phyloP scores from a whole-genome alignment of 306 rosid genomes.

The Lathyrus oleraceus region DNA sequence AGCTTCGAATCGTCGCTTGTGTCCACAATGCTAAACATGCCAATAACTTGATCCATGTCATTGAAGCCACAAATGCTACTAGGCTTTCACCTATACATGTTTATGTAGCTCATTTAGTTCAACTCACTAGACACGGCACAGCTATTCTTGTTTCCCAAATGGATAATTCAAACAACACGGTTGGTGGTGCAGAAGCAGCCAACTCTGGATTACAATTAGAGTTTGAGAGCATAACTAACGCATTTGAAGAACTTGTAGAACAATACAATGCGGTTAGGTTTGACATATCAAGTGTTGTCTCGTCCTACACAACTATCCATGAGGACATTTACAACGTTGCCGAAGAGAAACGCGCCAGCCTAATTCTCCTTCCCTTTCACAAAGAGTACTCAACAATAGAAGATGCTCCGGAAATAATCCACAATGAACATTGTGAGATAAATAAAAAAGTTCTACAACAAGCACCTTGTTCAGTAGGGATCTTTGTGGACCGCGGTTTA shows the following conservation, averaged over 20 bases:
- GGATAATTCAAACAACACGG: not conserved
- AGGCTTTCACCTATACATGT: conserved; percentile 35
- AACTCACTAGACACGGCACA: conserved; percentile 38
- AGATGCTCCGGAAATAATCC: conserved; percentile 12
- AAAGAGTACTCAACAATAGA: conserved; percentile 2
- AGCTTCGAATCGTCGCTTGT: too few species aligned
- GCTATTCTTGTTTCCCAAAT: conserved; percentile 33
- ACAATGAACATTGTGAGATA: conserved; percentile 11
- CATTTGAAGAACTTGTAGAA: not conserved
- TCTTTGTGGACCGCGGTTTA: conserved; percentile 39
- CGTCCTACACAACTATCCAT: conserved; percentile 41
- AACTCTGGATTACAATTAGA: conserved; percentile 13
- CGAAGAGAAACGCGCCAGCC: conserved; percentile 28
- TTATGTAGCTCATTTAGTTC: conserved; percentile 38
- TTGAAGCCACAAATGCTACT: conserved; percentile 26
- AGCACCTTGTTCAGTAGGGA: conserved; percentile 47
- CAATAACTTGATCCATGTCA: too few species aligned
- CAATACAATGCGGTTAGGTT: conserved; percentile 25
- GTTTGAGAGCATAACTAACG: conserved; percentile 24
- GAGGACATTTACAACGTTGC: conserved; percentile 41
- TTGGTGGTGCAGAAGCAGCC: not conserved
- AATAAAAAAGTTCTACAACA: conserved; percentile 30
- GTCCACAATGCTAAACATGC: too few species aligned
- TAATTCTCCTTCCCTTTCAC: conserved; percentile 49
- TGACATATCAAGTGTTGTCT: conserved; percentile 16